Evolutionary conservation across 805 yeast genomes (phyloP).

Genomic region (Zygotorulaspora chibaensis): DNA sequence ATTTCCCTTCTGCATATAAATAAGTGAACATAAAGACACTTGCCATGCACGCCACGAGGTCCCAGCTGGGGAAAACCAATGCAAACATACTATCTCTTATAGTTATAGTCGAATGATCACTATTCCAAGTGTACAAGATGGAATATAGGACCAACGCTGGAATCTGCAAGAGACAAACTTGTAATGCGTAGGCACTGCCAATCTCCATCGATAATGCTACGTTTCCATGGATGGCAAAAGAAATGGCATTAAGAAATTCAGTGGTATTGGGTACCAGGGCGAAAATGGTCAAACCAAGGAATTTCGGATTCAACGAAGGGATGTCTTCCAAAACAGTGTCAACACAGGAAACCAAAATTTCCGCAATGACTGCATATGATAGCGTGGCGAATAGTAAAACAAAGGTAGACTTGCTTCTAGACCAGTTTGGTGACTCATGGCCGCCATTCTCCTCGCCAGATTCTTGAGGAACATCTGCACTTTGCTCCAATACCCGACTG

Average conservation of each 20-base stretch:
- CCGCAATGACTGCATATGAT: conserved; percentile 89
- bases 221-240: conserved; percentile 93
- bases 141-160: conserved; percentile 85
- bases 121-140: conserved; percentile 43
- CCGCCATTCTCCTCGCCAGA: conserved; percentile 50
- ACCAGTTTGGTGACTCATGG: conserved; percentile 98
- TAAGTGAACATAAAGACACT: conserved; percentile 89
- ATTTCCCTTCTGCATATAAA: conserved; percentile 93
- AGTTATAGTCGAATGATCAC: conserved; percentile 24
- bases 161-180: conserved; percentile 88
- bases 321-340: conserved; percentile 75
- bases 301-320: conserved; percentile 78
- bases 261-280: conserved; percentile 97
- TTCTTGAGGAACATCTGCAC: conserved; percentile 13
- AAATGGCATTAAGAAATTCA: conserved; percentile 92
- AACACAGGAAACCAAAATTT: conserved; percentile 86
- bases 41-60: conserved; percentile 74
- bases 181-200: conserved; percentile 95
- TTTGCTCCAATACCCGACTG: conserved; percentile 11
- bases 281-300: conserved; percentile 88
- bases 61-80: conserved; percentile 93
- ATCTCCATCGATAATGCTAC: conserved; percentile 97
- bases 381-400: conserved; percentile 81
- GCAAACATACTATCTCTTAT: conserved; percentile 56
- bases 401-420: conserved; percentile 73